Base-by-base conservation (phyloP, 768 basidiomycete genomes). In the Nidularia pulvinata region DNA sequence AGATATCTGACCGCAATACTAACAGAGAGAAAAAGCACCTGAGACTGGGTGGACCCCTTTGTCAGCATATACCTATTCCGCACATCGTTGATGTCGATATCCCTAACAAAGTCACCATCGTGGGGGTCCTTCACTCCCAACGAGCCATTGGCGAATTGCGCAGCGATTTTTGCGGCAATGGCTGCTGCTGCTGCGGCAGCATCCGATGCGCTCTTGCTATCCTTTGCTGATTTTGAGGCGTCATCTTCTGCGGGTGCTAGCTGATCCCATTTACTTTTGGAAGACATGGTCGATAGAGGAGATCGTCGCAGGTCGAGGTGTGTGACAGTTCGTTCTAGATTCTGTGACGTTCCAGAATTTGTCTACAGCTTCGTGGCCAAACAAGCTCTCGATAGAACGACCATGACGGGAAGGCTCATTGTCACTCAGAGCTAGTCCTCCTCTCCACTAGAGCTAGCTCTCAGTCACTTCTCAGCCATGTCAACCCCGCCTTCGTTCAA, bases 61-160 rank as follows among this genome's bases (percentile, higher is more conserved):
- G 95, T 98, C 63, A 98, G 74, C 66, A 98, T 75, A 69, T 98
- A 98, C 59, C 96, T 80, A 71, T 98, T 98, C 67, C 95, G 77
- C 48, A 95, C 78, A 69, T 98, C 95, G 67, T 98, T 98, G 69
- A 98, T 97, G 68, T 98, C 96, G 52, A 98, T 95, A 64, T 97
- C 93, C 59, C 91, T 82, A 10, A 85, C 88, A 61, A 87, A 98
- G 46, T 91, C 91, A 43, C 79, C 91, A 59, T 92, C 90, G 48
- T 89, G 84, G 2, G 77, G 76, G 64, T 92, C 91, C 58, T 83
- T 82, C 48, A 44, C 39, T 64, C 70, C 66, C 61, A 77, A 50
- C 63, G 75, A 55, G 56, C 78, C 60, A 65, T 71, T 74, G 42
- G 80, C 80, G 51, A 93, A 90, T 63, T 93, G 90, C 0, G 91